These are phyloP conservation scores for Sugiyamaella valdiviana DNA, from an alignment of 805 yeast genomes.

Conservation along the genomic window DNA sequence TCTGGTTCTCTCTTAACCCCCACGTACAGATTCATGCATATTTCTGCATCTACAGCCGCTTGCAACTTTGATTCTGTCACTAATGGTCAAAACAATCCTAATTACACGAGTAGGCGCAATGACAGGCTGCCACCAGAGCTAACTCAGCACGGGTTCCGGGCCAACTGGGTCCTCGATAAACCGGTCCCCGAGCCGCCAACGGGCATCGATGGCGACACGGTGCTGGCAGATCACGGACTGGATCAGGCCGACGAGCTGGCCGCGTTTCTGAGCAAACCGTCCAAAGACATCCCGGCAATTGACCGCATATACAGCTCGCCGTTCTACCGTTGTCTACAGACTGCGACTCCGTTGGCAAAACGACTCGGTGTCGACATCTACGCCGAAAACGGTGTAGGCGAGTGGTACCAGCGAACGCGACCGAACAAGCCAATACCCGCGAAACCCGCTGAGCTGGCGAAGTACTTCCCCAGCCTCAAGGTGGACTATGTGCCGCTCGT, in stretches of 20 bases:
- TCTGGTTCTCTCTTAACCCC: no score
- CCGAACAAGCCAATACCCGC: slow-evolving; percentile 55
- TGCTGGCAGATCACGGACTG: slow-evolving; percentile 80
- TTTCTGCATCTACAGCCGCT: no score
- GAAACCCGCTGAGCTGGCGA: slow-evolving; percentile 45
- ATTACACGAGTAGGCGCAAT: slow-evolving; percentile 22
- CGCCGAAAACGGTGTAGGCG: slow-evolving; percentile 82
- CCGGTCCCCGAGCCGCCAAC: slow-evolving; percentile 75
- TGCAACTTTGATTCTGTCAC: no score
- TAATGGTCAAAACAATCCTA: slow-evolving; percentile 28
- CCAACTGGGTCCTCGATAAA: slow-evolving; percentile 63
- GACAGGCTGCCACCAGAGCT: not conserved
- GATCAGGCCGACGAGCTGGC: slow-evolving; percentile 82
- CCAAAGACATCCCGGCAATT: slow-evolving; percentile 49
- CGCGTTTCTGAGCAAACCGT: slow-evolving; percentile 41
- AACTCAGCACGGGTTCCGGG: slow-evolving; percentile 69
- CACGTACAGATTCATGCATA: no score
- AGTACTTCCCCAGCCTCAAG: slow-evolving; percentile 47
- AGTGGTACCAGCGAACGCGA: slow-evolving; percentile 66
- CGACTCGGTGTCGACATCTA: slow-evolving; percentile 51
- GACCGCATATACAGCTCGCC: slow-evolving; percentile 74
- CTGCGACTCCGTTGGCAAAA: slow-evolving; percentile 64
- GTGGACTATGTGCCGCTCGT: slow-evolving; percentile 48
- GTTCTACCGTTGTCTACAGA: slow-evolving; percentile 83
- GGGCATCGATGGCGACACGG: slow-evolving; percentile 84